Percentiles rank a stretch among this genome's conserved stretches.
phyloP scores from a whole-genome alignment of 2,329 filamentous ascomycete species.

The Metarhizium humberi region DNA sequence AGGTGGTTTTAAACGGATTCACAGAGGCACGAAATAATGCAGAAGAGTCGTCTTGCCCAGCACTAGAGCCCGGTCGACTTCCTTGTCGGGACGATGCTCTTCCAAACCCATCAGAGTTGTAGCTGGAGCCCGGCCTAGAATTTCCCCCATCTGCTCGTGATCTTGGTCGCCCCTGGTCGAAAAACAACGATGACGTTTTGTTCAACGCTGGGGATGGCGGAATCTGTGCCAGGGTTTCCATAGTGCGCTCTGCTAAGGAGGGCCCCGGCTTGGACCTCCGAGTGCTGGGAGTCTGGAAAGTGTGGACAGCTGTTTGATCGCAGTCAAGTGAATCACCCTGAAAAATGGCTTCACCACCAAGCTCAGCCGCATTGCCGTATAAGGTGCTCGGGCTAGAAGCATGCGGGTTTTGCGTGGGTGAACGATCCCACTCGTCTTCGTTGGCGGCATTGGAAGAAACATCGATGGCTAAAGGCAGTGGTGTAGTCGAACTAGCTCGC shows the following conservation, averaged over 20 bases:
- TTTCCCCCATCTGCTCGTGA: conserved; percentile 35
- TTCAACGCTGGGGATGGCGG: conserved; percentile 67
- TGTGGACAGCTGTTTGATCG: conserved; percentile 9
- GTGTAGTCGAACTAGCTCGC: conserved; percentile 4
- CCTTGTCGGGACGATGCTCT: conserved; percentile 38
- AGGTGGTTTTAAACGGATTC: conserved; percentile 32
- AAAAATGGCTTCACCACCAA: not conserved
- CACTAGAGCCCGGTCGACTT: conserved; percentile 47
- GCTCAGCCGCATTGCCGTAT: not conserved
- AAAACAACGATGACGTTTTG: conserved; percentile 63
- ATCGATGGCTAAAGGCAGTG: not conserved
- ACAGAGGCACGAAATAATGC: conserved; percentile 33
- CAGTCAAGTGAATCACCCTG: conserved; percentile 5
- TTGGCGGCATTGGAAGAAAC: not conserved
- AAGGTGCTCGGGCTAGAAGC: not conserved
- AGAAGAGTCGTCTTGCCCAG: conserved; percentile 32
- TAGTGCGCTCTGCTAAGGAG: conserved; percentile 73
- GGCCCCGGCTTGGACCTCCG: conserved; percentile 25
- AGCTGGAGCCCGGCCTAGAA: conserved; percentile 49
- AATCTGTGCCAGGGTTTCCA: conserved; percentile 72
- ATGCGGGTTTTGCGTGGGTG: not conserved
- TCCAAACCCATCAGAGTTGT: conserved; percentile 50
- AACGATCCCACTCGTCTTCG: not conserved
- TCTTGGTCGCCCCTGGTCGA: conserved; percentile 50
- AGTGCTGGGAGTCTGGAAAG: conserved; percentile 14